Base-by-base conservation (phyloP, 441 rosid species). In the Populus hybrid region DNA sequence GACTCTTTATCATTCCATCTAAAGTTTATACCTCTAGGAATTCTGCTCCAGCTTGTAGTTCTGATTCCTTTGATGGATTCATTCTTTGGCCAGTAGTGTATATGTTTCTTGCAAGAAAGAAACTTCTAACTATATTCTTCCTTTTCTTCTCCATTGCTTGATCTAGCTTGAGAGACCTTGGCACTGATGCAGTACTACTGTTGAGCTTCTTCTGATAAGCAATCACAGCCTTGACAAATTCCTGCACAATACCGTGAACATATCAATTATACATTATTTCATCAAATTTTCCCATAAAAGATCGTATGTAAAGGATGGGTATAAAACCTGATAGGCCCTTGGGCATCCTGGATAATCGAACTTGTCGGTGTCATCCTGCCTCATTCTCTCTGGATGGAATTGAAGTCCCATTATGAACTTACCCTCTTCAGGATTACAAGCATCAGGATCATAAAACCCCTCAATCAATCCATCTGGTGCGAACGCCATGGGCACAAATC, bases 351-450 rank as follows among this genome's bases (percentile, higher is more conserved):
- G 91, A 83, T 88, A 86, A 83, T 92, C 93, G 26, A 94, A 89
- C 61, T 88, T 87, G 3, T 92, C 91, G 0, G 85, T 67, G 70
- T 83, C 88, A 0, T 87, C 77, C 6, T 71, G 77, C 79, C 95
- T 84, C 95, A 89, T 92, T 74, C 97, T 67, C 80, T 94, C 95
- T 1, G 98, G 97, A 85, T 92, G 98, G 70, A 94, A 94, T 78
- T 94, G 98, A 14, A 94, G 85, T 10, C 98, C 98, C 91, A 92
- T 89, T 35, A 92, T 78, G 53, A 92, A 94, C 81, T 91, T 92
- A 12, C 98, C 97, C 73, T 91, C 89, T 59, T 83, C 87, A 23
- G 95, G 94, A 72, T 91, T 86, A 63, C 86, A 93, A 53, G 89
- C 83, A 70, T 90, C 90, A 8, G 94, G 93, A 80, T 94, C 98